phyloP scores from a whole-genome alignment of 139 green algal species.

The Tetradesmus obliquus region DNA sequence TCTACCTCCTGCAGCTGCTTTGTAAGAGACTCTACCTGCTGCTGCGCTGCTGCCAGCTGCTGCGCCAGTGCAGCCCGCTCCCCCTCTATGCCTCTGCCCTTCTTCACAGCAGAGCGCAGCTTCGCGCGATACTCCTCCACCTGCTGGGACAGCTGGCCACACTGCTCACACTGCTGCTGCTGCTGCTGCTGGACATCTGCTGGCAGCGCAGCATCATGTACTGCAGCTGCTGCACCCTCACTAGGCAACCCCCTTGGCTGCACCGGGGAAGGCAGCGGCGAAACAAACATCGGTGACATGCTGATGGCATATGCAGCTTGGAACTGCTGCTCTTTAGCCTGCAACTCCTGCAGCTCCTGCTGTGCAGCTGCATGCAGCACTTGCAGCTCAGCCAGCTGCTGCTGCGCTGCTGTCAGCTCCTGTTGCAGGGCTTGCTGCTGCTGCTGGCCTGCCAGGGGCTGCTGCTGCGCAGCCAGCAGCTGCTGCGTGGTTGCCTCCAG shows the following conservation, averaged over 20 bases:
- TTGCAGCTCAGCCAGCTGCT: not conserved
- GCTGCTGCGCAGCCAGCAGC: not conserved
- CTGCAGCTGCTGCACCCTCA: too few species aligned
- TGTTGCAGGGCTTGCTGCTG: not conserved
- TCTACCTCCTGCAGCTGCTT: not conserved
- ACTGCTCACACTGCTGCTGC: constrained; percentile 29
- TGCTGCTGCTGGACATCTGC: not conserved
- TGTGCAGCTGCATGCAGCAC: not conserved
- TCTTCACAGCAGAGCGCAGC: constrained; percentile 1
- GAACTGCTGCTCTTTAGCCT: too few species aligned
- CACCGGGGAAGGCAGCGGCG: not conserved
- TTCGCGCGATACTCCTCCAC: constrained; percentile 24
- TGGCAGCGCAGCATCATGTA: not conserved
- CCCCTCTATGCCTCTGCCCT: constrained; percentile 18
- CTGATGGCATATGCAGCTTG: not conserved
- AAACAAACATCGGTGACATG: not conserved
- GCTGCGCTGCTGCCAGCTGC: constrained; percentile 10
- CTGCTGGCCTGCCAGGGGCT: not conserved
- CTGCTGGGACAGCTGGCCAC: not conserved
- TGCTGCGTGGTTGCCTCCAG: not conserved
- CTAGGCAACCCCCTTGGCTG: not conserved
- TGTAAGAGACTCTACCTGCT: not conserved
- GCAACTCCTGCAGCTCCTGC: not conserved
- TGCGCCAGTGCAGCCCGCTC: not conserved
- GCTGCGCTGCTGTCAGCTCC: not conserved